A percentile compares a stretch with the other conserved stretches of the same genome.
Evolutionary conservation across 2,329 filamentous ascomycete genomes (phyloP).

Genomic region (Amesomyces nigricolor): DNA sequence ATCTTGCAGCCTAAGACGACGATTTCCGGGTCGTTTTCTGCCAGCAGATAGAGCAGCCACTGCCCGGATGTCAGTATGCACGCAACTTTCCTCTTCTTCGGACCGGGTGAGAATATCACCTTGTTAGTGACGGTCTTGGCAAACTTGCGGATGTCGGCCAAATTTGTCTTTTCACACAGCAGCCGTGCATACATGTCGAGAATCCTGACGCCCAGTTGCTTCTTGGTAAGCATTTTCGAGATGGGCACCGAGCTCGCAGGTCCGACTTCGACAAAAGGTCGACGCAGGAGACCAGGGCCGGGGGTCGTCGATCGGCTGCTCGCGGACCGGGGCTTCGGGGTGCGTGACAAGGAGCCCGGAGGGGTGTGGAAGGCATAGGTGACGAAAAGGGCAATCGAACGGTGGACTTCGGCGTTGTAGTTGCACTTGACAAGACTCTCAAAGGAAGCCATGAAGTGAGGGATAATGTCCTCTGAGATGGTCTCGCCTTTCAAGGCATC

Average conservation of each 20-base stretch:
- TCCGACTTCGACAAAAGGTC: slow-evolving; percentile 35
- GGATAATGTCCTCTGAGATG: slow-evolving; percentile 65
- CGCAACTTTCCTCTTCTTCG: slow-evolving; percentile 18
- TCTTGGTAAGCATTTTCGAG: slow-evolving; percentile 49
- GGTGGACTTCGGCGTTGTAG: slow-evolving; percentile 76
- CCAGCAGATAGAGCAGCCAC: slow-evolving; percentile 89
- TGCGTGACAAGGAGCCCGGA: slow-evolving; percentile 44
- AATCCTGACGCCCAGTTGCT: slow-evolving; percentile 67
- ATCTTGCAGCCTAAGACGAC: slow-evolving; percentile 78
- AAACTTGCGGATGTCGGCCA: slow-evolving; percentile 73
- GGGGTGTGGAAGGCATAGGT: slow-evolving; percentile 78
- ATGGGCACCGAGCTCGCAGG: slow-evolving; percentile 25
- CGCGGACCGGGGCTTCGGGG: slow-evolving; percentile 42
- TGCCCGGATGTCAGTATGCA: slow-evolving; percentile 38
- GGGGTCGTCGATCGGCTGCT: slow-evolving; percentile 38
- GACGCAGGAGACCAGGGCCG: slow-evolving; percentile 32
- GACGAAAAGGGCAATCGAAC: slow-evolving; percentile 83
- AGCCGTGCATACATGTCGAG: slow-evolving; percentile 72
- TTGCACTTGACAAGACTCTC: slow-evolving; percentile 74
- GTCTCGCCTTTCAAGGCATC: slow-evolving; percentile 85
- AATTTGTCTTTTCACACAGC: slow-evolving; percentile 67
- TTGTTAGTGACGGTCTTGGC: slow-evolving; percentile 93
- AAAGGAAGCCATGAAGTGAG: slow-evolving; percentile 72
- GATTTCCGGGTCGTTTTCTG: slow-evolving; percentile 77
- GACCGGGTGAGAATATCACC: slow-evolving; percentile 43